These are phyloP conservation scores for Penicillium aurantiogriseum DNA, from an alignment of 2,329 filamentous ascomycete genomes.

Conservation along the genomic window DNA sequence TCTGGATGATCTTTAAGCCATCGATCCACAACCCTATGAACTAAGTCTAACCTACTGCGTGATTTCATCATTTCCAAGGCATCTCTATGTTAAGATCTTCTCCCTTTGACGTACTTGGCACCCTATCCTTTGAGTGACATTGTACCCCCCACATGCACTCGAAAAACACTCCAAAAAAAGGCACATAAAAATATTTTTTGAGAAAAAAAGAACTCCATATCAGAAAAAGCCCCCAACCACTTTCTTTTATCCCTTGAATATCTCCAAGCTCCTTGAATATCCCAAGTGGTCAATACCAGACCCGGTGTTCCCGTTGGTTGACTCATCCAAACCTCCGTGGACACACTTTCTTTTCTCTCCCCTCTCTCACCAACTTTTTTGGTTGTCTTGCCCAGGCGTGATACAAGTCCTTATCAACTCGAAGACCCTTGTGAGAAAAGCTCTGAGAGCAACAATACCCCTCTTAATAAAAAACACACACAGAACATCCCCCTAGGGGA, in stretches of 20 bases:
- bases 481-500: slow-evolving; percentile 24
- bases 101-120: neutral
- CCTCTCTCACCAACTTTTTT: slow-evolving; percentile 11
- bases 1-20: slow-evolving; percentile 8
- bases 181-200: neutral
- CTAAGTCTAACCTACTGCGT: neutral
- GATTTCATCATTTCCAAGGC: slow-evolving; percentile 7
- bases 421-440: neutral
- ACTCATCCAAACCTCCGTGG: slow-evolving; percentile 21
- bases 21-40: slow-evolving; percentile 10
- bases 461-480: neutral
- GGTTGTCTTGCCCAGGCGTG: neutral
- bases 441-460: slow-evolving; percentile 5
- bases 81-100: neutral
- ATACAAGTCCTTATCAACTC: neutral
- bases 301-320: slow-evolving; percentile 15
- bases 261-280: neutral
- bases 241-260: neutral
- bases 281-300: slow-evolving; percentile 4
- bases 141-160: neutral
- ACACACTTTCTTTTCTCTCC: slow-evolving; percentile 16
- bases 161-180: too few species aligned
- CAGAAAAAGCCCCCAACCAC: neutral
- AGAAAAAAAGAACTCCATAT: neutral
- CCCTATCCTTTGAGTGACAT: neutral